Conservation (phyloP, 2,329 filamentous ascomycete species). For the Botryosphaeria dothidea region DNA sequence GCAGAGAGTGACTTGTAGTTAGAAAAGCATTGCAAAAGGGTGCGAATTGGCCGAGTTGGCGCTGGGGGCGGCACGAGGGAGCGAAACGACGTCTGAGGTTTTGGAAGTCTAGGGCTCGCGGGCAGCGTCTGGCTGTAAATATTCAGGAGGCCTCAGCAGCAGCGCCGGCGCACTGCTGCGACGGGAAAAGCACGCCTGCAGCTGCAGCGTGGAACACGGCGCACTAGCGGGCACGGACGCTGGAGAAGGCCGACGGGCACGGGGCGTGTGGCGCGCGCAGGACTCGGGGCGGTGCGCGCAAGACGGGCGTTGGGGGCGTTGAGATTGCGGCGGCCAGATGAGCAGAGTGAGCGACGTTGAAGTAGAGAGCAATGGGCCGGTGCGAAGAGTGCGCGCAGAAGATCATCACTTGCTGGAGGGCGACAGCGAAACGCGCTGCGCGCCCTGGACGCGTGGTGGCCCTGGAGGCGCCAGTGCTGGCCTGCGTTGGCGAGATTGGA, state of each 20-base stretch:
- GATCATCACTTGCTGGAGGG: slow-evolving; percentile 7
- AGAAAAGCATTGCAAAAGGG: slow-evolving; percentile 12
- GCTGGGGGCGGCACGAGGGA: slow-evolving; percentile 8
- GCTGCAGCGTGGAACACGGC: slow-evolving; percentile 2
- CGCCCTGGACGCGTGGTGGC: slow-evolving; percentile 10
- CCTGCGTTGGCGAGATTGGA: slow-evolving; percentile 10
- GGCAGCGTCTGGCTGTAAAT: slow-evolving; percentile 13
- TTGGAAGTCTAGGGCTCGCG: slow-evolving; percentile 8
- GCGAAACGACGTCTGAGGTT: slow-evolving; percentile 15
- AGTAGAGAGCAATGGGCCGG: neutral
- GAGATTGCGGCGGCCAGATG: slow-evolving; percentile 5
- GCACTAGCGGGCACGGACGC: slow-evolving; percentile 13
- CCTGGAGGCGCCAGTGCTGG: neutral
- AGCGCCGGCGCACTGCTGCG: slow-evolving; percentile 5
- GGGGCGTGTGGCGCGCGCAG: neutral
- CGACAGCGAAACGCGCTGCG: slow-evolving; percentile 2
- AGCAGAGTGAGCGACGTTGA: neutral
- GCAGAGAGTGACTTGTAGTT: slow-evolving; percentile 12
- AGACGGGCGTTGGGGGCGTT: neutral
- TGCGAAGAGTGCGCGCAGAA: neutral
- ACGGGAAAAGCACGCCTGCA: slow-evolving; percentile 10
- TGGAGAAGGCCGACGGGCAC: neutral
- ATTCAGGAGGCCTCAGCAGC: slow-evolving; percentile 17
- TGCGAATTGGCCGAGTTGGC: slow-evolving; percentile 8
- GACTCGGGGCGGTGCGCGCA: slow-evolving; percentile 9